These are phyloP conservation scores for Zygosaccharomyces lentus DNA, from an alignment of 805 yeast genomes.

Conservation along the genomic window DNA sequence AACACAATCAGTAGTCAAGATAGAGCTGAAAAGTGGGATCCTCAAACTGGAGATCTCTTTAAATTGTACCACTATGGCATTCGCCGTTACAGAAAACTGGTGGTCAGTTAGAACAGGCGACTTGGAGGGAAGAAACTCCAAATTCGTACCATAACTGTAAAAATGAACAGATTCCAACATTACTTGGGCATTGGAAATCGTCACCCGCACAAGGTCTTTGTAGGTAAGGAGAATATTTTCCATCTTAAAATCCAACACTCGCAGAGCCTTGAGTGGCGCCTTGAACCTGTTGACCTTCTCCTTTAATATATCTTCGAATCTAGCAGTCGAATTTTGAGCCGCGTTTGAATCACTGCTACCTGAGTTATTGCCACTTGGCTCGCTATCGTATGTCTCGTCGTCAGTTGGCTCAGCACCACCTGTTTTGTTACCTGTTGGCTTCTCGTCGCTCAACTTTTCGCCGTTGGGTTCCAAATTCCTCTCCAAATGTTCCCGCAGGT, in stretches of 20 bases:
- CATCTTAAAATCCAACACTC: slow-evolving; percentile 29
- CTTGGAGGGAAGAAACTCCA: slow-evolving; percentile 23
- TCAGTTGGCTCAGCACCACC: background rate
- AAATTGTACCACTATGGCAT: slow-evolving; percentile 19
- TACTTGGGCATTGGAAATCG: slow-evolving; percentile 28
- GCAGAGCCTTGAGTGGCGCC: slow-evolving; percentile 16
- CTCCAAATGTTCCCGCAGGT: slow-evolving; percentile 8
- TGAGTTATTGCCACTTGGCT: background rate
- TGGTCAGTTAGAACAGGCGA: slow-evolving; percentile 19
- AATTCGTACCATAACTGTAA: slow-evolving; percentile 20
- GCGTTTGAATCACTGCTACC: background rate
- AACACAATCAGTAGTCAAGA: slow-evolving; percentile 27
- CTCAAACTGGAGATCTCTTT: slow-evolving; percentile 23
- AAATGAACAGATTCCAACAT: slow-evolving; percentile 23
- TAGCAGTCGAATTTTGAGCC: background rate
- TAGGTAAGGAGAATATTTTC: slow-evolving; percentile 27
- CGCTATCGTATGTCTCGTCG: background rate
- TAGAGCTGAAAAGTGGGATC: slow-evolving; percentile 30
- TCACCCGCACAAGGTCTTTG: slow-evolving; percentile 14
- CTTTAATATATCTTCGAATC: slow-evolving; percentile 5
- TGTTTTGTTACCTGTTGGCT: background rate
- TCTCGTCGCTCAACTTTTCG: background rate
- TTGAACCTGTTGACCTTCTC: background rate
- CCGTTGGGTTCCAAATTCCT: background rate
- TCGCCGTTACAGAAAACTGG: slow-evolving; percentile 31